These are phyloP conservation scores for Stramenopiles sp. DNA, from an alignment of 352 stramenopile species.

Conservation along the genomic window DNA sequence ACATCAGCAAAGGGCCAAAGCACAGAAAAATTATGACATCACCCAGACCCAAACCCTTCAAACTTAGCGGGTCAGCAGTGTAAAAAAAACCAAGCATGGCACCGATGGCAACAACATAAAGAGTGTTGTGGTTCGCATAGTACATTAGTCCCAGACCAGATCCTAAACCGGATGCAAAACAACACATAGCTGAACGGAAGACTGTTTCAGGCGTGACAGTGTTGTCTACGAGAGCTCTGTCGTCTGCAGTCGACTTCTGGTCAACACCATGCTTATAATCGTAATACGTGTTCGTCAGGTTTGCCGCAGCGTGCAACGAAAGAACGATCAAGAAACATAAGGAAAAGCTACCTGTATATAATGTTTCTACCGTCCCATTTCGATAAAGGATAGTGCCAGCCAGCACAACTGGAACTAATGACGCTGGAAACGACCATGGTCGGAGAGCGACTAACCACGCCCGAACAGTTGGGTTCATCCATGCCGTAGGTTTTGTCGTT, in stretches of 20 bases:
- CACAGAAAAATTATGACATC: constrained; percentile 14
- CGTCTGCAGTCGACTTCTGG: not conserved
- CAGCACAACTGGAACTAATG: not conserved
- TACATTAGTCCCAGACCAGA: not conserved
- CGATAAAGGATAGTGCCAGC: not conserved
- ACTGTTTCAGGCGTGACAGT: not conserved
- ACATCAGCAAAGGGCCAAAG: constrained; percentile 16
- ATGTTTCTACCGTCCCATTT: not conserved
- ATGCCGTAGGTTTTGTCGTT: not conserved
- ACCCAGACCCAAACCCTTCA: constrained; percentile 14
- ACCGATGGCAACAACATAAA: constrained; percentile 9
- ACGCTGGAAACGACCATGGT: constrained; percentile 13
- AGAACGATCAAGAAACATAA: constrained; percentile 12
- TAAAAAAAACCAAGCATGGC: constrained; percentile 12
- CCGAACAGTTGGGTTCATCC: not conserved
- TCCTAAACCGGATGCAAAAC: not conserved
- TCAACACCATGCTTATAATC: constrained; percentile 13
- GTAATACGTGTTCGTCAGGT: constrained; percentile 14
- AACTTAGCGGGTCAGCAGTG: constrained; percentile 12
- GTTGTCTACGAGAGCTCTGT: constrained; percentile 14
- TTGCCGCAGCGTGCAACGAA: constrained; percentile 10
- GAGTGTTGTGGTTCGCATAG: not conserved
- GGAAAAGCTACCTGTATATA: not conserved
- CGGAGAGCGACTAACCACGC: constrained; percentile 30
- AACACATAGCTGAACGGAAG: not conserved